phyloP scores from a whole-genome alignment of 2,329 filamentous ascomycete genomes.

The Curvularia hawaiiensis region DNA sequence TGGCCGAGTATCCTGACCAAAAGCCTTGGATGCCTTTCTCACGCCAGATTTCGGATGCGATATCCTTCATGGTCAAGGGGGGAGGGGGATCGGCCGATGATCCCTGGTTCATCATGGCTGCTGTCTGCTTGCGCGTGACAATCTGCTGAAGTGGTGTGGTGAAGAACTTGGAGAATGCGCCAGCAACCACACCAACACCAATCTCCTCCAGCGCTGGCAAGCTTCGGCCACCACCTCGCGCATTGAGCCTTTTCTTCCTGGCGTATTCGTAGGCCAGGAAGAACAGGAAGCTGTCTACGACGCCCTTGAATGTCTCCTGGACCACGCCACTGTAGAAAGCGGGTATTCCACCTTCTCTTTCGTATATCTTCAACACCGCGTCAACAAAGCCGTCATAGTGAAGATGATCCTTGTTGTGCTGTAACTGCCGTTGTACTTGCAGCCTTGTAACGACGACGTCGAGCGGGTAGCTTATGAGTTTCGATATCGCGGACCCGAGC shows the following conservation, averaged over 20 bases:
- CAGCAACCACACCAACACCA: slow-evolving; percentile 72
- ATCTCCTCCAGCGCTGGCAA: slow-evolving; percentile 74
- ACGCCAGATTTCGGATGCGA: slow-evolving; percentile 65
- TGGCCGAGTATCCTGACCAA: slow-evolving; percentile 88
- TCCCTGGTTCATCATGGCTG: slow-evolving; percentile 56
- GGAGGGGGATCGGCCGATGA: slow-evolving; percentile 36
- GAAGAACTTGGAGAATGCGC: slow-evolving; percentile 74
- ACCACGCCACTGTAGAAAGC: slow-evolving; percentile 66
- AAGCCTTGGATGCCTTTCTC: slow-evolving; percentile 78
- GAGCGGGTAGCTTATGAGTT: slow-evolving; percentile 79
- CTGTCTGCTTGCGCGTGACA: slow-evolving; percentile 80
- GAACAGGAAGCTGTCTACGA: slow-evolving; percentile 80
- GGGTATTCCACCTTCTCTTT: slow-evolving; percentile 68
- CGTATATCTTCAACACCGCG: slow-evolving; percentile 72
- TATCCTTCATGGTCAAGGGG: slow-evolving; percentile 56
- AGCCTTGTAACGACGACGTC: slow-evolving; percentile 81
- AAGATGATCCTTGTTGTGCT: slow-evolving; percentile 44
- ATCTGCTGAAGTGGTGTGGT: slow-evolving; percentile 84
- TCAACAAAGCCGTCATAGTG: slow-evolving; percentile 71
- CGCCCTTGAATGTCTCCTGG: slow-evolving; percentile 53
- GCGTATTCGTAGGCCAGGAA: slow-evolving; percentile 78
- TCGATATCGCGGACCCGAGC: slow-evolving; percentile 77
- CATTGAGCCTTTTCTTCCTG: slow-evolving; percentile 50
- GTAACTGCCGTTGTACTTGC: slow-evolving; percentile 73
- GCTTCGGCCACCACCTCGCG: slow-evolving; percentile 36